Percentiles rank a stretch among this genome's conserved stretches.
These are phyloP conservation scores for Alternaria sp. DNA, from an alignment of 2,329 filamentous ascomycete genomes.

Conservation along the genomic window DNA sequence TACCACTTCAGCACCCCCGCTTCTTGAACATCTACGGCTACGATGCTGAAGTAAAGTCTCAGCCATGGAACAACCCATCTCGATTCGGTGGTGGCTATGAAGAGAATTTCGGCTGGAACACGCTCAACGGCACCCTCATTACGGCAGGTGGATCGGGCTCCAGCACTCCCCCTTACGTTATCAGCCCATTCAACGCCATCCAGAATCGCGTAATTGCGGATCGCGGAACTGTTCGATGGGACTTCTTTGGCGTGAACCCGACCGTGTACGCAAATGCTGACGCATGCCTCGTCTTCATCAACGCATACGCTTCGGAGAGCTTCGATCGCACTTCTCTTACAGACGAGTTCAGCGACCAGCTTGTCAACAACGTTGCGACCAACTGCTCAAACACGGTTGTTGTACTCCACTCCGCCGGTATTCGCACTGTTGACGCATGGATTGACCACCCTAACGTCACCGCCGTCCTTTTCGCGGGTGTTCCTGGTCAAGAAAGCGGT, in stretches of 20 bases:
- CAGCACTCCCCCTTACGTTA: conserved; percentile 48
- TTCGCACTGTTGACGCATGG: conserved; percentile 77
- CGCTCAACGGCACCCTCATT: conserved; percentile 51
- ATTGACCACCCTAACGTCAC: conserved; percentile 78
- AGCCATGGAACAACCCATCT: conserved; percentile 47
- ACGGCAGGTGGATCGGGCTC: conserved; percentile 48
- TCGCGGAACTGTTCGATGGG: conserved; percentile 43
- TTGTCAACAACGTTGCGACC: conserved; percentile 54
- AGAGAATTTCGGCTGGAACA: conserved; percentile 46
- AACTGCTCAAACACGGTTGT: conserved; percentile 60
- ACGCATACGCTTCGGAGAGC: conserved; percentile 54
- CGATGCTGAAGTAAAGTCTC: conserved; percentile 44
- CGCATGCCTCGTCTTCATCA: conserved; percentile 63
- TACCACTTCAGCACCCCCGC: conserved; percentile 57
- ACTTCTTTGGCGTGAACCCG: conserved; percentile 42
- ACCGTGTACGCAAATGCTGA: conserved; percentile 43
- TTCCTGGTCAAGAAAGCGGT: conserved; percentile 82
- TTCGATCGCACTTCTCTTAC: conserved; percentile 33
- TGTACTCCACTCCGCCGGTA: conserved; percentile 53
- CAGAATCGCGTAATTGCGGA: conserved; percentile 36
- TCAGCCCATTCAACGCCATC: conserved; percentile 51
- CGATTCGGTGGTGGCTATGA: conserved; percentile 50
- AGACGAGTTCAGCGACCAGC: conserved; percentile 29
- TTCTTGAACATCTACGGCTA: conserved; percentile 50
- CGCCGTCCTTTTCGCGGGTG: conserved; percentile 78